Conservation (phyloP, 331 rosid genomes). For the Quercus lobata region DNA sequence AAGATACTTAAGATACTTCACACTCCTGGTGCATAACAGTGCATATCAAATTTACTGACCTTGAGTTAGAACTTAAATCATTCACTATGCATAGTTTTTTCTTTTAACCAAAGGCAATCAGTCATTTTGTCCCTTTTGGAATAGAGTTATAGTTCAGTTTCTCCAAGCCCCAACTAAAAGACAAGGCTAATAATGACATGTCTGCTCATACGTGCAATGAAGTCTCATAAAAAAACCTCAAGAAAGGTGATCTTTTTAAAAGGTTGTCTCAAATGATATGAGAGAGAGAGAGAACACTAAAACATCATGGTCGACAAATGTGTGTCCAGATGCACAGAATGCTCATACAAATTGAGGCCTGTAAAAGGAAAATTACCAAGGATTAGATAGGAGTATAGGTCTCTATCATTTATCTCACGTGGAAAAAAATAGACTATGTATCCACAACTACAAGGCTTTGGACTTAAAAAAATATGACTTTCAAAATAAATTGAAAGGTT, state of each 20-base stretch:
- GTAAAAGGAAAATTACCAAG: neutral
- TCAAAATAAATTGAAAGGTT: too few species aligned
- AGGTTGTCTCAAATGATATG: neutral
- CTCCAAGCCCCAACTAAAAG: neutral
- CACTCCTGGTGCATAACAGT: too few species aligned
- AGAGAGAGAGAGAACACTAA: neutral
- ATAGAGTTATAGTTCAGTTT: neutral
- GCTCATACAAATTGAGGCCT: neutral
- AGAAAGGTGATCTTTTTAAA: conserved; percentile 9
- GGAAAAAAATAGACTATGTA: too few species aligned
- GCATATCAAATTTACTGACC: too few species aligned
- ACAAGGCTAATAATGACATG: conserved; percentile 23
- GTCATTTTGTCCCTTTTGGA: conserved; percentile 1
- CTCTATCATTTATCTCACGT: neutral
- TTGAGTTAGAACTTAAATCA: too few species aligned
- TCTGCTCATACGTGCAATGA: conserved; percentile 28
- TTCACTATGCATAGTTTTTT: neutral
- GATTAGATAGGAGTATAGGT: neutral
- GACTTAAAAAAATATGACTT: too few species aligned
- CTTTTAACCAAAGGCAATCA: neutral
- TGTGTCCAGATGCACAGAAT: neutral
- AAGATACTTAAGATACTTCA: too few species aligned
- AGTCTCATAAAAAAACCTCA: conserved; percentile 13
- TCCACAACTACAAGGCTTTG: too few species aligned
- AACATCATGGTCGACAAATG: neutral